phyloP scores from a whole-genome alignment of 148 eudicot species.

The Nepenthes gracilis region DNA sequence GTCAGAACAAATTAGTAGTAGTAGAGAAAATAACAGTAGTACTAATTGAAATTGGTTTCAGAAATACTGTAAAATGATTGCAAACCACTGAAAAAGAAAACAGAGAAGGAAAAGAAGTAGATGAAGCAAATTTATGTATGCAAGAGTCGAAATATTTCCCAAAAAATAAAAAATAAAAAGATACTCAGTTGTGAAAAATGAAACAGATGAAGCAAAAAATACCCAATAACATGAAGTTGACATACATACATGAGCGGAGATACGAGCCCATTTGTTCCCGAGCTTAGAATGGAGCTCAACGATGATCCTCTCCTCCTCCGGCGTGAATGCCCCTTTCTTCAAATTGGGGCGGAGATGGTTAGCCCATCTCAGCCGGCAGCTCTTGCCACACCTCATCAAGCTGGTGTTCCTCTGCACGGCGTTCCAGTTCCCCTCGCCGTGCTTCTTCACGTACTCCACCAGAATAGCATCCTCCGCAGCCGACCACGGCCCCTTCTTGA shows the following conservation, averaged over 20 bases:
- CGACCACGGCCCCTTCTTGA: conserved; percentile 92
- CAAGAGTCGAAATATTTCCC: too few relatives aligned
- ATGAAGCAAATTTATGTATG: too few relatives aligned
- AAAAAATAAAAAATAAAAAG: too few relatives aligned
- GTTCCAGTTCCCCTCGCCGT: conserved; percentile 98
- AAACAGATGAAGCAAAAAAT: too few relatives aligned
- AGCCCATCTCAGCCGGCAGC: conserved; percentile 85
- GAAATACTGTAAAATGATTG: too few relatives aligned
- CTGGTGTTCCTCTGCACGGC: conserved; percentile 63
- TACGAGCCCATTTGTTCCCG: conserved; percentile 97
- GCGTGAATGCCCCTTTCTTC: conserved; percentile 70
- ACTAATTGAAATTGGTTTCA: too few relatives aligned
- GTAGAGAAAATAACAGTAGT: not conserved
- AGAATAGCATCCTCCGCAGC: conserved; percentile 61
- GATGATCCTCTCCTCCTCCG: conserved; percentile 60
- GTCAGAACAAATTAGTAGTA: not conserved
- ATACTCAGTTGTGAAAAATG: too few relatives aligned
- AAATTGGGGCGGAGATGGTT: conserved; percentile 76
- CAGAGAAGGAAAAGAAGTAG: too few relatives aligned
- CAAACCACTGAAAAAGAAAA: too few relatives aligned
- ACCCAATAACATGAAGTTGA: too few relatives aligned
- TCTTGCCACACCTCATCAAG: conserved; percentile 77
- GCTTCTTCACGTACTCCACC: conserved; percentile 59
- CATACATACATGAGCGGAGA: conserved; percentile 57
- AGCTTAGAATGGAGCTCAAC: conserved; percentile 66